Conservation (phyloP, 208 protist genomes). For the Phytomonas sp. region DNA sequence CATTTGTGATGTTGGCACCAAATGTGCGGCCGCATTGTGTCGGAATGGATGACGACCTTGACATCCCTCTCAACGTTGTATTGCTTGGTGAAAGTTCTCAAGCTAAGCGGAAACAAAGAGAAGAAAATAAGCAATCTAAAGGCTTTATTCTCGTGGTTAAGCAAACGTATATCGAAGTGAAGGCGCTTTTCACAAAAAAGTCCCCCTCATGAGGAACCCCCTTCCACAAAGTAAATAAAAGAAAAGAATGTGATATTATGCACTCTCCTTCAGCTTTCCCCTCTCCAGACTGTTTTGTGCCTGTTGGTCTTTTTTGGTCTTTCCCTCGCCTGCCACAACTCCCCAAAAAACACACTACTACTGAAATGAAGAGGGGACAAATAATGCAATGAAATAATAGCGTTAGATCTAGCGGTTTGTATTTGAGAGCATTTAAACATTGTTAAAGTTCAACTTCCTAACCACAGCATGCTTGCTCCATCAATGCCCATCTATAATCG, state of each 20-base stretch:
- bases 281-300: background rate
- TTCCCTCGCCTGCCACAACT: background rate
- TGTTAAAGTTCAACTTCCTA: background rate
- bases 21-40: background rate
- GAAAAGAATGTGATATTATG: background rate
- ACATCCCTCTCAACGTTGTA: background rate
- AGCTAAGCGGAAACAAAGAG: background rate
- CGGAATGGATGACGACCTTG: background rate
- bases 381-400: constrained; percentile 6
- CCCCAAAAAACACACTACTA: background rate
- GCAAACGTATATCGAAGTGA: background rate
- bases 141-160: background rate
- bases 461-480: background rate
- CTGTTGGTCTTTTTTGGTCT: background rate
- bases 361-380: background rate
- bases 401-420: background rate
- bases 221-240: background rate
- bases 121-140: background rate
- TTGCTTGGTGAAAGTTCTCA: background rate
- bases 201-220: background rate
- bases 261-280: background rate
- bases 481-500: background rate
- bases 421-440: background rate
- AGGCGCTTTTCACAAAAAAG: background rate
- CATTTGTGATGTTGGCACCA: background rate